Conservation (phyloP, 805 yeast genomes). For the Debaryomyces maramus region DNA sequence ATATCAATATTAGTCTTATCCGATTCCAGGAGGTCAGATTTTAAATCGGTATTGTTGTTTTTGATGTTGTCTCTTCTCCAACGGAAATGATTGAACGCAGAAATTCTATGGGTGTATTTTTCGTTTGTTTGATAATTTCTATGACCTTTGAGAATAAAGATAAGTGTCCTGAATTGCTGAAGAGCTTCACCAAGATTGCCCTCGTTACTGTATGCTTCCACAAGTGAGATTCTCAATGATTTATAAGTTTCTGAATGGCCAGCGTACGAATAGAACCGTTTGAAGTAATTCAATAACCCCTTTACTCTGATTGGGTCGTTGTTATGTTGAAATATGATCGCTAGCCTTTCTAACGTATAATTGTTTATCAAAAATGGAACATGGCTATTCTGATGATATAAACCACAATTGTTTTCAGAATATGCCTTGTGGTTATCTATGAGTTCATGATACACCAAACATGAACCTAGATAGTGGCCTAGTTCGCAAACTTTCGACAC, state of each 20-base stretch:
- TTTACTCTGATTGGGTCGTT: constrained; percentile 25
- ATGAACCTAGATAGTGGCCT: constrained; percentile 30
- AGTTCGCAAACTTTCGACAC: constrained; percentile 22
- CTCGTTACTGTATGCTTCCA: constrained; percentile 30
- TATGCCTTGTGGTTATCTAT: constrained; percentile 27
- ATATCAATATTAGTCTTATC: constrained; percentile 4
- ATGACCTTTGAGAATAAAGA: constrained; percentile 21
- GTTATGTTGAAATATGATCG: constrained; percentile 27
- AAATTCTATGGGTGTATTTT: constrained; percentile 10
- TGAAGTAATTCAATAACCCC: constrained; percentile 36
- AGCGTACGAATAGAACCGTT: constrained; percentile 36
- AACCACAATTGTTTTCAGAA: constrained; percentile 7
- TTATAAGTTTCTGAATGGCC: constrained; percentile 31
- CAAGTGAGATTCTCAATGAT: constrained; percentile 23
- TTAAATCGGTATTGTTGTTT: constrained; percentile 10
- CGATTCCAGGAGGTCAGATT: not conserved
- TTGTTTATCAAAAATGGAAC: constrained; percentile 37
- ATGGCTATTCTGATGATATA: constrained; percentile 16
- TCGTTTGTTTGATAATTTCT: constrained; percentile 12
- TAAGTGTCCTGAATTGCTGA: constrained; percentile 20
- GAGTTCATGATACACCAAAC: constrained; percentile 35
- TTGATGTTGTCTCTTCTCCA: constrained; percentile 26
- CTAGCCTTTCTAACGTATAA: constrained; percentile 22
- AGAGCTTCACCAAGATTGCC: constrained; percentile 25
- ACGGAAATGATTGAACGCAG: constrained; percentile 15